Conservation (phyloP, 805 yeast genomes). For the Ogataea angusta region DNA sequence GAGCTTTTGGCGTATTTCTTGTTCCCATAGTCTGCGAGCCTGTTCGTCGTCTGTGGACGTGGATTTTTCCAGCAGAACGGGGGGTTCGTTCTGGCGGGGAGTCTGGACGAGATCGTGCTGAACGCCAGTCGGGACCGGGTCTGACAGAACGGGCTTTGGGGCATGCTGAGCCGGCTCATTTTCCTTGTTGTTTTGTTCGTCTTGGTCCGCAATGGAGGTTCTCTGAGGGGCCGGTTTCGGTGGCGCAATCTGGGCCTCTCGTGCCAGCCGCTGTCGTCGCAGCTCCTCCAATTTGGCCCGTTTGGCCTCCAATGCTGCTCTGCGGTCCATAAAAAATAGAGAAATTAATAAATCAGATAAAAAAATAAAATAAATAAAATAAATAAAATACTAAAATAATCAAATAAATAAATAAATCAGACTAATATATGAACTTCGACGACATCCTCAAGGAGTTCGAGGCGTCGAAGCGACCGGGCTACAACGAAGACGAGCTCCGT, state of each 20-base stretch:
- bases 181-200: background rate
- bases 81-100: background rate
- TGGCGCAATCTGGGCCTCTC: slow-evolving; percentile 10
- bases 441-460: slow-evolving; percentile 71
- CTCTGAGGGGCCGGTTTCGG: no score
- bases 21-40: slow-evolving; percentile 11
- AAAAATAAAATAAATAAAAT: background rate
- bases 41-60: slow-evolving; percentile 9
- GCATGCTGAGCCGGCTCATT: background rate
- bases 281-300: slow-evolving; percentile 48
- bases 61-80: slow-evolving; percentile 3
- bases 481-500: slow-evolving; percentile 24
- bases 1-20: slow-evolving; percentile 11
- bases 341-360: background rate
- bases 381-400: background rate
- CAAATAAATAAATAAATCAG: slow-evolving; percentile 1
- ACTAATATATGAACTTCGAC: slow-evolving; percentile 51
- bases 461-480: slow-evolving; percentile 26
- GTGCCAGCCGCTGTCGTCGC: slow-evolving; percentile 42
- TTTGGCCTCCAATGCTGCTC: slow-evolving; percentile 45
- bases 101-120: no score
- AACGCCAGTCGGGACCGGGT: no score
- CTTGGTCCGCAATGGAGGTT: no score
- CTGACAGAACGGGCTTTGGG: no score
- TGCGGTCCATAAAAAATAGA: slow-evolving; percentile 24